phyloP scores from a whole-genome alignment of 352 stramenopile genomes.

The Hyaloperonospora brassicae region DNA sequence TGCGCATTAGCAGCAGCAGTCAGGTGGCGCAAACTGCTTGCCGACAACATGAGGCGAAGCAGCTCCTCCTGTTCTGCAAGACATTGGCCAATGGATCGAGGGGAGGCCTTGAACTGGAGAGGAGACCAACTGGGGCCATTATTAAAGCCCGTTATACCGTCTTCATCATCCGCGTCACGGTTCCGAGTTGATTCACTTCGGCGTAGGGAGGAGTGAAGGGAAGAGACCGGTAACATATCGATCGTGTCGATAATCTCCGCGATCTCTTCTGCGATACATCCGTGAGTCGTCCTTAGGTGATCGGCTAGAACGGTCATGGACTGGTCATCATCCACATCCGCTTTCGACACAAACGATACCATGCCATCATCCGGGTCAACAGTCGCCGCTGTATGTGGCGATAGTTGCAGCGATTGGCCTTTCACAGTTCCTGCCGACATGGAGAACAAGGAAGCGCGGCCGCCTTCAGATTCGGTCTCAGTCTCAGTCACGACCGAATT shows the following conservation, averaged over 20 bases:
- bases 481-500: constrained; percentile 38
- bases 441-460: constrained; percentile 31
- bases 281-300: constrained; percentile 15
- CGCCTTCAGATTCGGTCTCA: constrained; percentile 40
- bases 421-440: constrained; percentile 25
- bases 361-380: constrained; percentile 25
- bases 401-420: constrained; percentile 15
- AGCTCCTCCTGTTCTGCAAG: constrained; percentile 32
- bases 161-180: neutral
- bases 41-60: constrained; percentile 33
- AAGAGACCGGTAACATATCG: constrained; percentile 33
- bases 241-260: constrained; percentile 41
- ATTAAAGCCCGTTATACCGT: constrained; percentile 9
- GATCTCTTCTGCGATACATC: constrained; percentile 25
- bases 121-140: constrained; percentile 17
- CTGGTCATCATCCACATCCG: constrained; percentile 35
- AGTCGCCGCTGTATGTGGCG: constrained; percentile 15
- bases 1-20: constrained; percentile 14
- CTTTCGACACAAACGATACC: constrained; percentile 27
- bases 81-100: constrained; percentile 29
- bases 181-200: constrained; percentile 7
- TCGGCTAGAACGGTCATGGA: constrained; percentile 16
- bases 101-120: constrained; percentile 18
- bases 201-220: constrained; percentile 6
- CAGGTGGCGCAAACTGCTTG: constrained; percentile 13